A percentile compares a stretch with the other conserved stretches of the same genome.
These are phyloP conservation scores for Collybia nuda DNA, from an alignment of 768 basidiomycete genomes.

Conservation along the genomic window DNA sequence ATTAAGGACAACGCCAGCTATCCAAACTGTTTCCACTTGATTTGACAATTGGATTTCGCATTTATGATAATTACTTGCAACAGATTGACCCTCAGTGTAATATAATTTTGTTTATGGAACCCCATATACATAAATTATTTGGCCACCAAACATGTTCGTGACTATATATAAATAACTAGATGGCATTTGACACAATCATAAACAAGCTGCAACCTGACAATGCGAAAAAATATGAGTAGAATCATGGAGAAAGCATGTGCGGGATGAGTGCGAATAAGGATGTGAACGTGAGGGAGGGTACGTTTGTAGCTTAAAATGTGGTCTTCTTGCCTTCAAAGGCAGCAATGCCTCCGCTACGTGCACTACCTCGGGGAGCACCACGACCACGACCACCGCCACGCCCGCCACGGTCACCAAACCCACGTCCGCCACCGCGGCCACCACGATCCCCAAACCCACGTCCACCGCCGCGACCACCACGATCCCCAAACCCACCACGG, in stretches of 20 bases:
- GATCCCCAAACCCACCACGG: constrained; percentile 21
- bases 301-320: constrained; percentile 41
- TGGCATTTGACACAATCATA: constrained; percentile 6
- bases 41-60: no score
- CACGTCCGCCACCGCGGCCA: constrained; percentile 32
- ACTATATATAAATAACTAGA: constrained; percentile 1
- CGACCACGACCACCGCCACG: constrained; percentile 41
- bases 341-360: constrained; percentile 65
- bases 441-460: constrained; percentile 33
- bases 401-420: constrained; percentile 42
- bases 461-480: constrained; percentile 30
- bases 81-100: no score
- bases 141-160: background rate
- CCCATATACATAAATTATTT: no score
- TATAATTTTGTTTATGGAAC: no score
- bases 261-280: background rate
- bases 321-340: constrained; percentile 68
- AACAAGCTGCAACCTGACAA: constrained; percentile 3
- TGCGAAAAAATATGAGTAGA: background rate
- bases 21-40: no score
- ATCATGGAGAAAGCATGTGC: background rate
- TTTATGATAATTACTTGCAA: no score
- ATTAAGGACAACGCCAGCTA: background rate
- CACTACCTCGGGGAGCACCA: constrained; percentile 43
- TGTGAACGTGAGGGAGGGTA: no score